Conservation (phyloP, 495 filamentous ascomycete genomes). For the Margaritispora aquatica region DNA sequence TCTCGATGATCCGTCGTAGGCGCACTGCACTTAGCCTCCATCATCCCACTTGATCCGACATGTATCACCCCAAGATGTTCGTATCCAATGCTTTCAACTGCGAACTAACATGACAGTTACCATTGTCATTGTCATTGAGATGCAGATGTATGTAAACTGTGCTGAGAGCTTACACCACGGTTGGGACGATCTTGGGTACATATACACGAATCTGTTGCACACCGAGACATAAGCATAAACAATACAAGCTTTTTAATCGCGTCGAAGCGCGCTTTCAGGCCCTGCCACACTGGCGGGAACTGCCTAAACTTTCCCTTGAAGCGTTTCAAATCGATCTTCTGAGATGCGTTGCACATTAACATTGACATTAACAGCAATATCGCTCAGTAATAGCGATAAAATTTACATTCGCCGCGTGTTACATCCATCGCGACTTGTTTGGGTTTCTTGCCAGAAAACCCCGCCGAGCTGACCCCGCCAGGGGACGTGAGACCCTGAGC, state of each 20-base stretch:
- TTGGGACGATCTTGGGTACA: neutral
- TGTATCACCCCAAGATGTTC: too few species aligned
- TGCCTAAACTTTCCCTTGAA: neutral
- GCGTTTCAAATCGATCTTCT: neutral
- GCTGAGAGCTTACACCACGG: neutral
- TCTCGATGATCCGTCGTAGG: too few species aligned
- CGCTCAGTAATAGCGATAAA: too few species aligned
- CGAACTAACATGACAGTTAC: too few species aligned
- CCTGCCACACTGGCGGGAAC: neutral
- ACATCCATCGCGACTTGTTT: neutral
- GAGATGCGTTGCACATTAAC: too few species aligned
- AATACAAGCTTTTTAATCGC: slow-evolving; percentile 13
- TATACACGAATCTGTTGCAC: slow-evolving; percentile 10
- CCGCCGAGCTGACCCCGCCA: neutral
- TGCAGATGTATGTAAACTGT: too few species aligned
- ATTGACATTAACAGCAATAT: too few species aligned
- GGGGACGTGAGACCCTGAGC: neutral
- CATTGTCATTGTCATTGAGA: too few species aligned
- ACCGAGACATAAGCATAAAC: slow-evolving; percentile 14
- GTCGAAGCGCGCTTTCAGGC: neutral
- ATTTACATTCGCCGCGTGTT: too few species aligned
- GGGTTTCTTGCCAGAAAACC: neutral
- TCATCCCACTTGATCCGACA: too few species aligned
- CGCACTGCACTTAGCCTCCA: too few species aligned
- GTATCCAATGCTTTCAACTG: too few species aligned